Percentiles rank a stretch among this genome's conserved stretches.
These are phyloP conservation scores for Heliosperma pusillum DNA, from an alignment of 148 eudicot species.

Conservation along the genomic window DNA sequence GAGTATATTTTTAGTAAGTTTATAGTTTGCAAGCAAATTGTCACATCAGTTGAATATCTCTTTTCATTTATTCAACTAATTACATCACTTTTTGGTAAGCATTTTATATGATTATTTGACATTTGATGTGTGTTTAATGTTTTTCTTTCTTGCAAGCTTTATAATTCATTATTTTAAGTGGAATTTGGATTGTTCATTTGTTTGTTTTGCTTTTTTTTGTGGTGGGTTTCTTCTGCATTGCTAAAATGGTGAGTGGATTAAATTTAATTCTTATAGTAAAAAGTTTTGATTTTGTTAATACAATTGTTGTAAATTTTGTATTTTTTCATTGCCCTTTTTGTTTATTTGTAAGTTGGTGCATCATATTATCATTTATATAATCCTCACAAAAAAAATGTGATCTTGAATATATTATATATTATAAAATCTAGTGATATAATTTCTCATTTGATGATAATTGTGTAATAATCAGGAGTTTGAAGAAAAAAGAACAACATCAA, in stretches of 20 bases:
- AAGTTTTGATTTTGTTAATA: neutral
- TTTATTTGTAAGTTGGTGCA: neutral
- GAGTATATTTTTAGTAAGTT: too few species aligned
- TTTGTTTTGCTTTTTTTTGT: neutral
- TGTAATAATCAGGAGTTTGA: constrained; percentile 15
- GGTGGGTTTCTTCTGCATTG: neutral
- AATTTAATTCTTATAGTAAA: neutral
- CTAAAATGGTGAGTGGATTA: constrained; percentile 12
- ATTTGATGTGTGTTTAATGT: neutral
- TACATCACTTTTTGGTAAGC: constrained; percentile 4
- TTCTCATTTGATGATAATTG: neutral
- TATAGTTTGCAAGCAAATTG: neutral
- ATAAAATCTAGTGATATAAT: too few species aligned
- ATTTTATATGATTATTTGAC: neutral
- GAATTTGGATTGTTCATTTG: neutral
- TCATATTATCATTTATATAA: neutral
- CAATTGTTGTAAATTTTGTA: neutral
- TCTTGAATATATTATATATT: too few species aligned
- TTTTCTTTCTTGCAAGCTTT: neutral
- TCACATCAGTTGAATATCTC: neutral
- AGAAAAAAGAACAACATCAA: neutral
- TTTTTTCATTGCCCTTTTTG: neutral
- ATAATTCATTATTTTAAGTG: neutral
- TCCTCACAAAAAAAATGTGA: too few species aligned
- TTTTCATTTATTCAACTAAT: constrained; percentile 7